A percentile compares a stretch with the other conserved stretches of the same genome.
Evolutionary conservation across 2,329 filamentous ascomycete genomes (phyloP).

Genomic region (Fusarium nelsonii): DNA sequence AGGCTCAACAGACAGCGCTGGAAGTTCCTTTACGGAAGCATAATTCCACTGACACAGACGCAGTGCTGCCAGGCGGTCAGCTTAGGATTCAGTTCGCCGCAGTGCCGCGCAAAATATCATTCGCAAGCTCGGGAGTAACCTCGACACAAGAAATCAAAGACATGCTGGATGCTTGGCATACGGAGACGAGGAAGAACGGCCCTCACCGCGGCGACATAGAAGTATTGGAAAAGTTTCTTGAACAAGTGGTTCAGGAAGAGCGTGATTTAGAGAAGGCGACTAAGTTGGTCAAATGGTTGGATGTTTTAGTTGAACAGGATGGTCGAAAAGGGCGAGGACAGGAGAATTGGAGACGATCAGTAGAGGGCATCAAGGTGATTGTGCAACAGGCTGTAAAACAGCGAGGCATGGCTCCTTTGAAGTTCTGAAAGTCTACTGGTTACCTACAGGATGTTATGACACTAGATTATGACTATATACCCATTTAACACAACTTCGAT

Average conservation of each 20-base stretch:
- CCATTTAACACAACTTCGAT: slow-evolving; percentile 1
- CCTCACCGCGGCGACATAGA: slow-evolving; percentile 84
- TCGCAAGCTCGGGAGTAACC: slow-evolving; percentile 59
- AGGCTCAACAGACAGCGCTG: slow-evolving; percentile 68
- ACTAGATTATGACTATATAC: slow-evolving; percentile 30
- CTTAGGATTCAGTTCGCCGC: slow-evolving; percentile 61
- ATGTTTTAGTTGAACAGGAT: slow-evolving; percentile 66
- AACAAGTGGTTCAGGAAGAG: slow-evolving; percentile 79
- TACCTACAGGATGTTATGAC: not conserved
- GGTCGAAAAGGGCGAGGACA: slow-evolving; percentile 54
- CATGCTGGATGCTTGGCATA: slow-evolving; percentile 82
- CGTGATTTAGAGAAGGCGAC: slow-evolving; percentile 81
- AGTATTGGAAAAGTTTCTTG: slow-evolving; percentile 79
- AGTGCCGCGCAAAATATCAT: slow-evolving; percentile 60
- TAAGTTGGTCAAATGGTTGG: slow-evolving; percentile 76
- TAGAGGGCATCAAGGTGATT: slow-evolving; percentile 59
- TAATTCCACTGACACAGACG: slow-evolving; percentile 42
- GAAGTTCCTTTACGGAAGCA: slow-evolving; percentile 52
- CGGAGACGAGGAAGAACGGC: slow-evolving; percentile 76
- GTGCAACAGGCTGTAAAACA: slow-evolving; percentile 68
- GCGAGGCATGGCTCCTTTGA: slow-evolving; percentile 68
- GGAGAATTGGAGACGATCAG: slow-evolving; percentile 61
- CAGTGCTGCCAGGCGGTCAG: slow-evolving; percentile 53
- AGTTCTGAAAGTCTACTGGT: slow-evolving; percentile 53
- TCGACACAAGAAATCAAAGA: slow-evolving; percentile 73